Evolutionary conservation across 75 land plant genomes (phyloP).

Genomic region (Selaginella moellendorffii): DNA sequence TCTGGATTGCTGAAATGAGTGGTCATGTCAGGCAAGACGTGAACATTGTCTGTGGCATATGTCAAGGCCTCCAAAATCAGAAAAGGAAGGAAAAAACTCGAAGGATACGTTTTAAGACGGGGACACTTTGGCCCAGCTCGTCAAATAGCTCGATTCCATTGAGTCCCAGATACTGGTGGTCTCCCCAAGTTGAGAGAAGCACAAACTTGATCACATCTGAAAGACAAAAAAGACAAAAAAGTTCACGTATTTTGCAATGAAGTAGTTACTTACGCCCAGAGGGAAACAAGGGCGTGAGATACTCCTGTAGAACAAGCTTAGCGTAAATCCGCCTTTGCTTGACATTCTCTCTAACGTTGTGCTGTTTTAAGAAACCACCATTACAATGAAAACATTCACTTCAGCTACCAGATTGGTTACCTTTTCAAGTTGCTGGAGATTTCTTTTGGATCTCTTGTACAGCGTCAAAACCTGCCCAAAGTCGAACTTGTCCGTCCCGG

Average conservation of each 20-base stretch:
- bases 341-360: background rate
- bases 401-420: background rate
- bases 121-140: background rate
- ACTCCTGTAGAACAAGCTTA: background rate
- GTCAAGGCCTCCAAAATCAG: background rate
- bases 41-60: constrained; percentile 1
- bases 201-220: constrained; percentile 3
- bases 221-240: background rate
- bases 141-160: constrained; percentile 1
- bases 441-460: background rate
- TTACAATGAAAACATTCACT: too few species aligned
- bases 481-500: constrained; percentile 4
- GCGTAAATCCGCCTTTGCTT: background rate
- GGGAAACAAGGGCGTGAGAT: background rate
- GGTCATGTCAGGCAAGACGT: background rate
- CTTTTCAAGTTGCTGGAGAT: background rate
- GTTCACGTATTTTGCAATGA: background rate
- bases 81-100: background rate
- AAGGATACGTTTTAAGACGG: background rate
- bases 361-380: background rate
- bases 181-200: constrained; percentile 4
- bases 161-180: background rate
- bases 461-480: background rate
- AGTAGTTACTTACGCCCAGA: background rate
- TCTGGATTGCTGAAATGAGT: background rate